Conservation (phyloP, 768 basidiomycete genomes). For the Paxillus ammoniavirescens region DNA sequence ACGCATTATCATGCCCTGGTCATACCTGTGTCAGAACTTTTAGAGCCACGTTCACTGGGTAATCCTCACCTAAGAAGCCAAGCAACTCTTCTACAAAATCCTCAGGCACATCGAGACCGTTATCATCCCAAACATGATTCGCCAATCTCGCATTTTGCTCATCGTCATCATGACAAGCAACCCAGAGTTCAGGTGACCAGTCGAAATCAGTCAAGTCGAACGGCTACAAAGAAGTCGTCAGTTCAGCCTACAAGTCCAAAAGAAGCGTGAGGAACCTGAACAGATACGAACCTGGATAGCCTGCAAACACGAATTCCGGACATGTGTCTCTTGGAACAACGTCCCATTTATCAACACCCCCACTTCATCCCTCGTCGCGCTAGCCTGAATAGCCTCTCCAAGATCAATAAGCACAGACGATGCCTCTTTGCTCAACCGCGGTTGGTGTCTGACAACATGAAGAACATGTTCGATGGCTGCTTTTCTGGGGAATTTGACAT, state of each 20-base stretch:
- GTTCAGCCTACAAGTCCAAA: not conserved
- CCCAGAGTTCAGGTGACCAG: conserved; percentile 87
- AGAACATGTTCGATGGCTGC: conserved; percentile 68
- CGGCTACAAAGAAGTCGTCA: conserved; percentile 48
- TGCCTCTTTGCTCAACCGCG: conserved; percentile 79
- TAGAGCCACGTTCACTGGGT: not conserved
- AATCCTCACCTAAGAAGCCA: conserved; percentile 60
- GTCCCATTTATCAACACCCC: conserved; percentile 68
- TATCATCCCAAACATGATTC: conserved; percentile 88
- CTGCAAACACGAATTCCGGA: conserved; percentile 86
- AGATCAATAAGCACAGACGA: conserved; percentile 78
- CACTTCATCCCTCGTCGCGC: conserved; percentile 62
- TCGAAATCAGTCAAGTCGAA: conserved; percentile 94
- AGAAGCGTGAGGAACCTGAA: not conserved
- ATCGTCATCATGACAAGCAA: conserved; percentile 85
- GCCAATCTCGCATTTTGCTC: conserved; percentile 88
- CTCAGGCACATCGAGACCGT: conserved; percentile 86
- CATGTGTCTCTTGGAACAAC: conserved; percentile 83
- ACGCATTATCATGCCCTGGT: conserved; percentile 74
- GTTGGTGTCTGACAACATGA: conserved; percentile 71
- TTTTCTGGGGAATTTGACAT: conserved; percentile 70
- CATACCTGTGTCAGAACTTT: not conserved
- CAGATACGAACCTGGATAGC: conserved; percentile 67
- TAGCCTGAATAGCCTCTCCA: conserved; percentile 72
- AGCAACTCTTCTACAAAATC: conserved; percentile 53